phyloP scores from a whole-genome alignment of 768 basidiomycete species.

The Pulveroboletus sp. region DNA sequence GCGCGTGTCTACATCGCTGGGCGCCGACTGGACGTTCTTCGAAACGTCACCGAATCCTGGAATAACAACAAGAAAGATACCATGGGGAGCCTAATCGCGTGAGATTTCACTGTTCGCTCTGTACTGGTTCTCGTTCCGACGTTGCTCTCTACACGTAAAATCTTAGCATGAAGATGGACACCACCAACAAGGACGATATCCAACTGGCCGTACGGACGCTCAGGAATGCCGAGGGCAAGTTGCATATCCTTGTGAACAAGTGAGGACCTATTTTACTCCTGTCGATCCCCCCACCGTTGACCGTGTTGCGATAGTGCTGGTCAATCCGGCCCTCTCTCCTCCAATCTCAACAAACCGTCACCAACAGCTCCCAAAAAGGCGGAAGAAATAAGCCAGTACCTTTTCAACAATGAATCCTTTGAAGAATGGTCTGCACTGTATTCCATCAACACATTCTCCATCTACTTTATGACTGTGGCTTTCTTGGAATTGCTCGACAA shows the following conservation, averaged over 20 bases:
- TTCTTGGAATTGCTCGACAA: slow-evolving; percentile 73
- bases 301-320: slow-evolving; percentile 51
- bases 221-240: slow-evolving; percentile 46
- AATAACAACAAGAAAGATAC: slow-evolving; percentile 31
- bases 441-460: slow-evolving; percentile 66
- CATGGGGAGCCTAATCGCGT: slow-evolving; percentile 58
- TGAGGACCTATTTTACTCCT: slow-evolving; percentile 27
- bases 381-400: slow-evolving; percentile 59
- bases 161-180: slow-evolving; percentile 62
- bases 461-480: slow-evolving; percentile 72
- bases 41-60: slow-evolving; percentile 50
- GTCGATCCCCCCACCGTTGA: slow-evolving; percentile 2
- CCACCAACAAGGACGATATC: slow-evolving; percentile 67
- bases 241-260: slow-evolving; percentile 85
- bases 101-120: slow-evolving; percentile 18
- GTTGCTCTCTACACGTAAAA: neutral
- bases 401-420: slow-evolving; percentile 65
- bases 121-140: neutral
- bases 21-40: slow-evolving; percentile 59
- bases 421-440: slow-evolving; percentile 62
- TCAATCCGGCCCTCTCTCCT: slow-evolving; percentile 59
- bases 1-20: slow-evolving; percentile 81
- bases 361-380: slow-evolving; percentile 59
- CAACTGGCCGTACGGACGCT: slow-evolving; percentile 41
- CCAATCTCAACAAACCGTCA: slow-evolving; percentile 51